Evolutionary conservation across 2,329 filamentous ascomycete species (phyloP), one percentile per base, ranked within the genome.

Genomic region (Dothiorella sarmentorum): DNA sequence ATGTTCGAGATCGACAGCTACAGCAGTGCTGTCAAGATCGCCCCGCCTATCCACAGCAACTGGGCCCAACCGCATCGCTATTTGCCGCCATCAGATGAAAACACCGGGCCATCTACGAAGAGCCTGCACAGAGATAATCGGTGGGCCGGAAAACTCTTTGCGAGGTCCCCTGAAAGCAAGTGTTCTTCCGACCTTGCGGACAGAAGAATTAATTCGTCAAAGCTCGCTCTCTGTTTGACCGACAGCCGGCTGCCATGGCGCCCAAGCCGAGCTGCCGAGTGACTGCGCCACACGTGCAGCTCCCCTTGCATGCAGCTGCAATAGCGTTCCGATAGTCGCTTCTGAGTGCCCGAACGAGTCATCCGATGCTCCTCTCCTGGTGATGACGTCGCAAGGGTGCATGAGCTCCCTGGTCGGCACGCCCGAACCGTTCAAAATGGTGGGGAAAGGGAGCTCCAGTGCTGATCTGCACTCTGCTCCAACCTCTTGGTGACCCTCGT

Each of bases 371-470:
- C 40, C 13, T 44, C 31, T 27, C 7, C 5, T 37, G 11, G 22
- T 11, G 47, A 38, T 52, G 47, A 37, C 29, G 47, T 37, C 13
- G 17, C 31, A 15, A 9, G 20, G 20, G 31, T 24, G 22, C 26
- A 10, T 10, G 22, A 9, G 13, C 35, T 22, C 13, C 15, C 15
- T 15, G 47, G 20, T 52, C 47, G 47, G 47, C 13, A 52, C 17
- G 15, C 49, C 35, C 33, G 49, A 33, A 53, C 33, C 15, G 22
- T n/a, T n/a, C 15, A 18, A 52, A 6, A 35, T 56, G 52, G n/a
- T 42, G 52, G 52, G 38, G 38, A 56, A 44, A 33, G 35, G 43
- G 17, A 33, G 37, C 52, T 35, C n/a, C n/a, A n/a, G n/a, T n/a
- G 40, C 22, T 42, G 38, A 56, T 56, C 52, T 44, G 52, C 38